Percentiles rank a stretch among this genome's conserved stretches.
phyloP scores from a whole-genome alignment of 2,329 filamentous ascomycete species.

The Lecanosticta acicola region DNA sequence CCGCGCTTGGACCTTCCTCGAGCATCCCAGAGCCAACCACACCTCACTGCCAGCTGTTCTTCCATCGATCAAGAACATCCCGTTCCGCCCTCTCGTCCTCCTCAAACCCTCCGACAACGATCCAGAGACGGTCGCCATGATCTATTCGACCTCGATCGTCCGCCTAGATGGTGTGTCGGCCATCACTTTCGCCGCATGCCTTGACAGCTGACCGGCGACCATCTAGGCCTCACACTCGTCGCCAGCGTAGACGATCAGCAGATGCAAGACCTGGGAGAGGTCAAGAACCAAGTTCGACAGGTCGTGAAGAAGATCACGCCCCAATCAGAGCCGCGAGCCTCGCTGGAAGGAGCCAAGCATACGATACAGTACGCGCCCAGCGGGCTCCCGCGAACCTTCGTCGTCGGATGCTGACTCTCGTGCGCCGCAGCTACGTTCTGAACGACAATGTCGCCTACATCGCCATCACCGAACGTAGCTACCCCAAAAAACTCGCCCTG shows the following conservation, averaged over 20 bases:
- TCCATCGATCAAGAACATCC: not conserved
- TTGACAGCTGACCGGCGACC: conserved; percentile 15
- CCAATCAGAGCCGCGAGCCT: conserved; percentile 84
- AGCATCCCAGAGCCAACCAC: not conserved
- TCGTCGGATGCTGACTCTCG: conserved; percentile 16
- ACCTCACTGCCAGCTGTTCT: not conserved
- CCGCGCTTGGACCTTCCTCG: not conserved
- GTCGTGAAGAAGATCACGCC: conserved; percentile 82
- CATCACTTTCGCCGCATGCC: conserved; percentile 3
- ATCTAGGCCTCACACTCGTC: conserved; percentile 81
- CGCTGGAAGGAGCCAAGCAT: conserved; percentile 78
- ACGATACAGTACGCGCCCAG: conserved; percentile 67
- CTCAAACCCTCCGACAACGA: not conserved
- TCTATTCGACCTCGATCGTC: conserved; percentile 75
- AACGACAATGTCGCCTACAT: conserved; percentile 79
- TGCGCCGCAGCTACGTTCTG: conserved; percentile 67
- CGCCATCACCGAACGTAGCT: conserved; percentile 86
- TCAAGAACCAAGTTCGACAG: conserved; percentile 86
- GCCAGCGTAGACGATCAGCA: conserved; percentile 89
- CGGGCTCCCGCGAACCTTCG: not conserved
- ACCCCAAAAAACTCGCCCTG: conserved; percentile 96
- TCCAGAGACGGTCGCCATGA: conserved; percentile 22
- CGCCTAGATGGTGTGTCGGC: conserved; percentile 70
- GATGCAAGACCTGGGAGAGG: conserved; percentile 71
- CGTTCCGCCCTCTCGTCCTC: not conserved